Evolutionary conservation across 1,284 basidiomycete species (phyloP).

Genomic region (Cryptococcus sp.): DNA sequence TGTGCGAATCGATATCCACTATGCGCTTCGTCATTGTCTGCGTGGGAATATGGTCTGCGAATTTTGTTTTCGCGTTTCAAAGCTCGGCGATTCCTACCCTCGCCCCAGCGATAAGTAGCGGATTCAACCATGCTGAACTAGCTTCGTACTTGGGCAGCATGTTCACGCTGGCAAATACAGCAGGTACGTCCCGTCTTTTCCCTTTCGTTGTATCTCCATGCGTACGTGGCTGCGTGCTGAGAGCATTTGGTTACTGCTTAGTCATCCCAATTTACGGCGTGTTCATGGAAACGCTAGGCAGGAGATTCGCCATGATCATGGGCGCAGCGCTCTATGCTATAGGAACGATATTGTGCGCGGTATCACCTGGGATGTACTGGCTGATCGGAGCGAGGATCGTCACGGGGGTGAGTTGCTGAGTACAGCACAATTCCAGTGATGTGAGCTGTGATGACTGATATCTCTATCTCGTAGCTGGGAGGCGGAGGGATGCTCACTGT

Average conservation of each 20-base stretch:
- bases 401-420: conserved; percentile 36
- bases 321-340: conserved; percentile 45
- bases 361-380: conserved; percentile 40
- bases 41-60: conserved; percentile 41
- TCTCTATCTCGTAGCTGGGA: conserved; percentile 31
- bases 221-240: too few species aligned
- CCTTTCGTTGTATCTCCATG: background rate
- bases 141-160: conserved; percentile 49
- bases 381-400: conserved; percentile 48
- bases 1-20: conserved; percentile 30
- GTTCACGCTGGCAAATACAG: conserved; percentile 47
- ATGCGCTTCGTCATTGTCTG: conserved; percentile 29
- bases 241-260: background rate
- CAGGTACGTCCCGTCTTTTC: conserved; percentile 23
- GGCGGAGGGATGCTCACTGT: conserved; percentile 52
- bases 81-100: conserved; percentile 49
- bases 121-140: conserved; percentile 50
- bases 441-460: background rate
- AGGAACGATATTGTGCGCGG: conserved; percentile 46
- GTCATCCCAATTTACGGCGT: conserved; percentile 52
- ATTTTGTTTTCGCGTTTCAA: conserved; percentile 52
- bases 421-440: background rate
- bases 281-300: conserved; percentile 49
- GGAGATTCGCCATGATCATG: conserved; percentile 47
- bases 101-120: conserved; percentile 36